These are phyloP conservation scores for Exophiala bonariae DNA, from an alignment of 2,329 filamentous ascomycete genomes.

Conservation along the genomic window DNA sequence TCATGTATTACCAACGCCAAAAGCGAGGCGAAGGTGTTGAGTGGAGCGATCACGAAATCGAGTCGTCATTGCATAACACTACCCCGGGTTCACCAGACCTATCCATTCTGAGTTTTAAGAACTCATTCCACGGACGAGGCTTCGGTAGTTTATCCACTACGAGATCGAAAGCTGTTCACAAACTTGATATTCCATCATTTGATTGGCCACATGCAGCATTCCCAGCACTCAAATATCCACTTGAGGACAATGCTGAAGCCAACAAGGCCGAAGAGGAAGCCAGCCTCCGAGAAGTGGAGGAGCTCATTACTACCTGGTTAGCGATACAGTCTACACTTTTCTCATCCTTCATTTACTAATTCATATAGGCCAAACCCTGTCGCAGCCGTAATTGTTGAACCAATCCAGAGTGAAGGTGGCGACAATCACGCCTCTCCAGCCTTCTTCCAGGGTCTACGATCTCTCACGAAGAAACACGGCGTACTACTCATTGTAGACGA, in stretches of 20 bases:
- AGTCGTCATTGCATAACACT: slow-evolving; percentile 76
- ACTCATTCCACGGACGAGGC: slow-evolving; percentile 84
- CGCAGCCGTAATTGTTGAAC: slow-evolving; percentile 81
- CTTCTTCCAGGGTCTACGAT: slow-evolving; percentile 84
- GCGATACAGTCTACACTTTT: no score
- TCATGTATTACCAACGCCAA: slow-evolving; percentile 82
- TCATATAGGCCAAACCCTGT: slow-evolving; percentile 57
- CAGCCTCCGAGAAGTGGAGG: slow-evolving; percentile 52
- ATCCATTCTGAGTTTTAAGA: slow-evolving; percentile 84
- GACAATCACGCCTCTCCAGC: slow-evolving; percentile 88
- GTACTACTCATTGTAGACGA: slow-evolving; percentile 81
- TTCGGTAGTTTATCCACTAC: slow-evolving; percentile 86
- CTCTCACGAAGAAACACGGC: slow-evolving; percentile 69
- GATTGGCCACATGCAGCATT: slow-evolving; percentile 92
- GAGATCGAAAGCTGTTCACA: slow-evolving; percentile 89
- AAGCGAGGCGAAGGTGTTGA: slow-evolving; percentile 74
- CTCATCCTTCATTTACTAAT: neutral
- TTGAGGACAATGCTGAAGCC: slow-evolving; percentile 73
- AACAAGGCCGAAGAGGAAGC: slow-evolving; percentile 79
- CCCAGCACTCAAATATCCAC: slow-evolving; percentile 79
- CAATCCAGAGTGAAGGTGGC: slow-evolving; percentile 89
- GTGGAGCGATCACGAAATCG: slow-evolving; percentile 74
- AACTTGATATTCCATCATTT: slow-evolving; percentile 90
- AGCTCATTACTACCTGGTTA: slow-evolving; percentile 1
- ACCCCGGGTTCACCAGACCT: slow-evolving; percentile 74